Conservation (phyloP, 2,329 filamentous ascomycete genomes). For the Sarocladium oryzae region DNA sequence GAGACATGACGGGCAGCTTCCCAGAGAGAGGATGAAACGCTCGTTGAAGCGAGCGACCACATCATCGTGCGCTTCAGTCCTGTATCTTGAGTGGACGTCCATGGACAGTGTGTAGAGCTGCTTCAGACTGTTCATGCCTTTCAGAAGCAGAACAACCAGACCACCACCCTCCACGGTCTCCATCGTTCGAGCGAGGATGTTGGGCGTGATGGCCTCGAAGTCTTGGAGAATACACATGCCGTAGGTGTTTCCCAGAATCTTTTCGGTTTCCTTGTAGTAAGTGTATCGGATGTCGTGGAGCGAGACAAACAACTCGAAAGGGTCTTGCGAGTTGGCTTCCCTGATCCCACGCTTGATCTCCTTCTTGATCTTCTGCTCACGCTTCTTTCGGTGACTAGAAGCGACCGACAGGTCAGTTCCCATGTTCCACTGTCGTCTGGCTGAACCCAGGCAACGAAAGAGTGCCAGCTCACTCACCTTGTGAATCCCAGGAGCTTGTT, state of each 20-base stretch:
- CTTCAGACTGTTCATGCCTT: conserved; percentile 95
- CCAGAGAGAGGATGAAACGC: conserved; percentile 88
- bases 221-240: conserved; percentile 98
- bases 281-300: conserved; percentile 97
- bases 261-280: conserved; percentile 99
- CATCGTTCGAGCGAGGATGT: conserved; percentile 86
- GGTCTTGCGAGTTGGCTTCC: conserved; percentile 86
- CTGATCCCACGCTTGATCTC: conserved; percentile 93
- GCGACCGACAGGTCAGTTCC: background rate
- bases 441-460: too few relatives aligned
- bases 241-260: conserved; percentile 95
- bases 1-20: conserved; percentile 89
- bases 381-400: conserved; percentile 84
- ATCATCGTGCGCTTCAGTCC: conserved; percentile 92
- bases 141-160: conserved; percentile 80
- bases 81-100: conserved; percentile 95
- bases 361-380: conserved; percentile 96
- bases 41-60: conserved; percentile 97
- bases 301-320: conserved; percentile 95
- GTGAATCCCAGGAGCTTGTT: conserved; percentile 94
- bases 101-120: conserved; percentile 95
- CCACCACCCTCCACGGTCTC: conserved; percentile 98
- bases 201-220: conserved; percentile 97
- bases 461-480: too few relatives aligned
- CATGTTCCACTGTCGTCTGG: background rate